Conservation (phyloP, 345 rosid genomes). For the Dimocarpus longan region DNA sequence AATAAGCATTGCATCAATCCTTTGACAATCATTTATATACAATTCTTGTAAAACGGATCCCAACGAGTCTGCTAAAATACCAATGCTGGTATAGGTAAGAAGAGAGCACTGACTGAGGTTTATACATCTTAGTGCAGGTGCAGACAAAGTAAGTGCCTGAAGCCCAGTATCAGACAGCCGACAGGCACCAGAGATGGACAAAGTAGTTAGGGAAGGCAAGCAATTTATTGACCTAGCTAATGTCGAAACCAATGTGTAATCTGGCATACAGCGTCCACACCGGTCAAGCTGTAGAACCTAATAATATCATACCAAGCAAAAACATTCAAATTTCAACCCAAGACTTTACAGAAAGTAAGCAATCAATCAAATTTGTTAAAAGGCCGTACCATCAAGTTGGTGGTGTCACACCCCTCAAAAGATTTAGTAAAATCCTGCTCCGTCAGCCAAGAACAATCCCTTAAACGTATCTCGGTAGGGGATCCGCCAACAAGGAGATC, state of each 20-base stretch:
- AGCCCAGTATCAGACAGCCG: constrained; percentile 85
- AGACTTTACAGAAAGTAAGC: constrained; percentile 3
- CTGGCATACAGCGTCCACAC: constrained; percentile 86
- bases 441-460: constrained; percentile 87
- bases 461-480: constrained; percentile 68
- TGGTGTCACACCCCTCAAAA: constrained; percentile 63
- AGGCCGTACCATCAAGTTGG: constrained; percentile 58
- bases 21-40: constrained; percentile 78
- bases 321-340: constrained; percentile 18
- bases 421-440: constrained; percentile 65
- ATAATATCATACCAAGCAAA: constrained; percentile 37
- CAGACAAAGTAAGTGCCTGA: constrained; percentile 52
- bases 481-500: constrained; percentile 62
- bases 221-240: constrained; percentile 54
- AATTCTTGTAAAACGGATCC: constrained; percentile 72
- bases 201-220: constrained; percentile 58
- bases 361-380: neutral
- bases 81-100: constrained; percentile 60
- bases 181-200: constrained; percentile 78
- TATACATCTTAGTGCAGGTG: constrained; percentile 63
- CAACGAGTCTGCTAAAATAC: constrained; percentile 52
- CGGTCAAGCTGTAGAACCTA: constrained; percentile 90
- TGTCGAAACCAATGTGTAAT: constrained; percentile 51
- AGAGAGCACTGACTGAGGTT: constrained; percentile 89
- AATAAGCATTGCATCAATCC: constrained; percentile 57